phyloP scores from a whole-genome alignment of 1,139 yeast species.

The Blastobotrys illinoisensis region DNA sequence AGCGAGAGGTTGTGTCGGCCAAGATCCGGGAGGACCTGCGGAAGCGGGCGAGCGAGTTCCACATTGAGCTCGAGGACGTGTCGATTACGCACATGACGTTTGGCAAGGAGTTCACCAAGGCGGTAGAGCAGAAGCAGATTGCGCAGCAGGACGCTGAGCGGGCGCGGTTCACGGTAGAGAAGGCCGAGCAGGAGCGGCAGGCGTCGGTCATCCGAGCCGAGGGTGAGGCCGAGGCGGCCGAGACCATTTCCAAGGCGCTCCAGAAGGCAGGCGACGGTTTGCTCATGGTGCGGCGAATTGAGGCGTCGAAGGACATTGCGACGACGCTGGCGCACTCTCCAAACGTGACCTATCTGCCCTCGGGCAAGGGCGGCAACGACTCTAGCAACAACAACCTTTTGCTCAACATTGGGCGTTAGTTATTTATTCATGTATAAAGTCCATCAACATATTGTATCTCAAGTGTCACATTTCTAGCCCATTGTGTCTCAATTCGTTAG shows the following conservation, averaged over 20 bases:
- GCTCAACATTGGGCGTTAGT: constrained; percentile 52
- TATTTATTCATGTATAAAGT: neutral
- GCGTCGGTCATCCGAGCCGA: constrained; percentile 96
- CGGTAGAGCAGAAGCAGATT: constrained; percentile 97
- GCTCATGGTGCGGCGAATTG: constrained; percentile 88
- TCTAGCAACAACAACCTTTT: constrained; percentile 40
- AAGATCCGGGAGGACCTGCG: constrained; percentile 84
- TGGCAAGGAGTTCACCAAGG: constrained; percentile 95
- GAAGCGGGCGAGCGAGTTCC: constrained; percentile 80
- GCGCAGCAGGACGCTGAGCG: constrained; percentile 99
- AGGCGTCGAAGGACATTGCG: constrained; percentile 95
- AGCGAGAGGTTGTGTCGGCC: constrained; percentile 90
- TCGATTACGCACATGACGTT: constrained; percentile 97
- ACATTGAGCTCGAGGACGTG: constrained; percentile 90
- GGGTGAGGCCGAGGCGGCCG: constrained; percentile 99
- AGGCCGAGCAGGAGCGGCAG: constrained; percentile 95
- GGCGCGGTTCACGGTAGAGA: constrained; percentile 88
- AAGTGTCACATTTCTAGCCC: no score
- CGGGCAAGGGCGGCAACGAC: constrained; percentile 38
- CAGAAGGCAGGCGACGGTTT: constrained; percentile 95
- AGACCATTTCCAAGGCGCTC: constrained; percentile 86
- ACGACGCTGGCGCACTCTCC: constrained; percentile 74
- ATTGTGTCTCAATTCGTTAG: no score
- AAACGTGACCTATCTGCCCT: constrained; percentile 89
- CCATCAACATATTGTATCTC: neutral